These are phyloP conservation scores for Gleditsia sinensis DNA, from an alignment of 306 rosid genomes.

Conservation along the genomic window DNA sequence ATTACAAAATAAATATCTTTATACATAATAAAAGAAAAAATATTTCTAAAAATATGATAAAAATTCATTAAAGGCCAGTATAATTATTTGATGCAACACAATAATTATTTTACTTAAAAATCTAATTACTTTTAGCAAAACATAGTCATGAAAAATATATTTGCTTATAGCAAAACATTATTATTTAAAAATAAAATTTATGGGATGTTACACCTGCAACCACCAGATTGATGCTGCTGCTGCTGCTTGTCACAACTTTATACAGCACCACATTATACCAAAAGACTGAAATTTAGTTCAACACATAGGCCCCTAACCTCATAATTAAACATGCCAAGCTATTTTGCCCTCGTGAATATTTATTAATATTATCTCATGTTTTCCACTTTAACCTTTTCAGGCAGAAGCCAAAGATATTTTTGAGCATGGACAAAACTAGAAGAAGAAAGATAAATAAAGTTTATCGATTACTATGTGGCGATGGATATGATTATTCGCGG, in stretches of 20 bases:
- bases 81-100: too few species aligned
- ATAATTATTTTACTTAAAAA: too few species aligned
- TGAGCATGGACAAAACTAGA: not conserved
- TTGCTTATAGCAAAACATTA: too few species aligned
- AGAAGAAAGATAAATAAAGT: not conserved
- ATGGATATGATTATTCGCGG: conserved; percentile 10
- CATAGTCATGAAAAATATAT: too few species aligned
- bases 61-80: too few species aligned
- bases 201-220: too few species aligned
- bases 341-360: not conserved
- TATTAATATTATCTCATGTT: not conserved
- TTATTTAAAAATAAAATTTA: too few species aligned
- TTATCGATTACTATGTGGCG: not conserved
- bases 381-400: conserved; percentile 4
- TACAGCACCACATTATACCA: conserved; percentile 41
- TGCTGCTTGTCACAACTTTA: conserved; percentile 50
- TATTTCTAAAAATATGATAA: too few species aligned
- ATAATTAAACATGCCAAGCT: conserved; percentile 26
- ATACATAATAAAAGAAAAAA: too few species aligned
- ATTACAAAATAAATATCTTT: too few species aligned
- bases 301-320: conserved; percentile 31
- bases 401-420: not conserved
- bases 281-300: conserved; percentile 32
- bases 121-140: too few species aligned
- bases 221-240: conserved; percentile 47